These are phyloP conservation scores for Colletotrichum tropicale DNA, from an alignment of 2,329 filamentous ascomycete genomes.

Conservation along the genomic window DNA sequence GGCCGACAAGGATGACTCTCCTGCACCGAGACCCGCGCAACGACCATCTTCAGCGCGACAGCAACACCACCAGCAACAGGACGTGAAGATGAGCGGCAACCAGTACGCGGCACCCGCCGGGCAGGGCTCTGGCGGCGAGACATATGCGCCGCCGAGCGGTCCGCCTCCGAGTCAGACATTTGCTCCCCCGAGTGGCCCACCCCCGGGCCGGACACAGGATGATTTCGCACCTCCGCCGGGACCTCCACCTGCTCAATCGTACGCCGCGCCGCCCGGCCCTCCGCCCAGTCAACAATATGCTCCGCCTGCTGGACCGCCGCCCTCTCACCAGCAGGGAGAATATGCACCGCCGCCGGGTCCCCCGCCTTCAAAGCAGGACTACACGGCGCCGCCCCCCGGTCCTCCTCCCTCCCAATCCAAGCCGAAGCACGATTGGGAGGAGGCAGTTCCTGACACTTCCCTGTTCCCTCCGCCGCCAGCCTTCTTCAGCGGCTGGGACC, in stretches of 20 bases:
- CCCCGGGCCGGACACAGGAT: background rate
- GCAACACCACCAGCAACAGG: conserved; percentile 8
- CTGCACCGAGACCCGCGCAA: conserved; percentile 43
- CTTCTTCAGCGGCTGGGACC: conserved; percentile 66
- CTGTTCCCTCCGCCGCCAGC: conserved; percentile 75
- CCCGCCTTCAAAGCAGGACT: conserved; percentile 27
- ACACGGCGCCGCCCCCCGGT: conserved; percentile 41
- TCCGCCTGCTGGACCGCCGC: conserved; percentile 40
- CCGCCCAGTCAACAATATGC: conserved; percentile 32
- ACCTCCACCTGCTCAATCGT: conserved; percentile 23
- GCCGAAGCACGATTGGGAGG: conserved; percentile 70
- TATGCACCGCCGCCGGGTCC: conserved; percentile 34
- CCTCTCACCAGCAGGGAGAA: conserved; percentile 20
- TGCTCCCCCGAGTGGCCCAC: background rate
- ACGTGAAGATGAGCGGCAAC: conserved; percentile 28
- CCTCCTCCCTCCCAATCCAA: conserved; percentile 27
- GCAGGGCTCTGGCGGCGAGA: background rate
- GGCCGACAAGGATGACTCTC: conserved; percentile 41
- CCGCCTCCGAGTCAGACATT: background rate
- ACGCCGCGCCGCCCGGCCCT: conserved; percentile 28
- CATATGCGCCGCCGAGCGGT: background rate
- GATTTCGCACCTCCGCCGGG: conserved; percentile 30
- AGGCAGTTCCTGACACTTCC: conserved; percentile 73
- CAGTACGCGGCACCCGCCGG: conserved; percentile 28
- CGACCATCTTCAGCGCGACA: conserved; percentile 3